Conservation (phyloP, 192 early-diverging fungal genomes). For the Dissophora ornata region DNA sequence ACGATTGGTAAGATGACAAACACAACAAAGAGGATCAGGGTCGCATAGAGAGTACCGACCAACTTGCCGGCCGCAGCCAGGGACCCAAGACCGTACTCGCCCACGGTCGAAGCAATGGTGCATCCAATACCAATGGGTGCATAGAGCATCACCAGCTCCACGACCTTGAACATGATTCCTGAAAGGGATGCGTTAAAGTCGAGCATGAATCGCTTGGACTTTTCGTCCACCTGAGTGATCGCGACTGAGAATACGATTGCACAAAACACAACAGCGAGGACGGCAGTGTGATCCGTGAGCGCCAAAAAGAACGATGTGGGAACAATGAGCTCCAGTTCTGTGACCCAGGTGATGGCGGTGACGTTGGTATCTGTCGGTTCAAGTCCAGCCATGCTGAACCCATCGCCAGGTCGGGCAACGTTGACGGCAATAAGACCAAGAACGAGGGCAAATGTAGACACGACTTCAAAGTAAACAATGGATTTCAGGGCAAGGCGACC, state of each 20-base stretch:
- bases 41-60: conserved; percentile 66
- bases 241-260: conserved; percentile 71
- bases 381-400: conserved; percentile 36
- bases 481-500: conserved; percentile 72
- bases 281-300: conserved; percentile 38
- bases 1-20: conserved; percentile 67
- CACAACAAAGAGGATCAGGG: conserved; percentile 65
- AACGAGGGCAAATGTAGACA: conserved; percentile 69
- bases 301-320: conserved; percentile 73
- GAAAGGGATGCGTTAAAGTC: conserved; percentile 64
- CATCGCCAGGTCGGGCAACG: conserved; percentile 67
- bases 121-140: conserved; percentile 75
- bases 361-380: conserved; percentile 1
- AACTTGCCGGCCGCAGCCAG: conserved; percentile 70
- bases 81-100: conserved; percentile 63
- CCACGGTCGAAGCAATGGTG: conserved; percentile 70
- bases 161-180: conserved; percentile 69
- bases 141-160: conserved; percentile 67
- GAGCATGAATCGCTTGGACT: conserved; percentile 60
- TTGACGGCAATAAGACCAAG: conserved; percentile 72
- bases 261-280: conserved; percentile 70
- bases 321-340: conserved; percentile 66
- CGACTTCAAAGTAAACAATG: conserved; percentile 71
- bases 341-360: conserved; percentile 58
- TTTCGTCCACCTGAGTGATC: conserved; percentile 53